A percentile compares a stretch with the other conserved stretches of the same genome.
Conservation (phyloP, 2,329 filamentous ascomycete genomes). For the Aspergillus candidus region DNA sequence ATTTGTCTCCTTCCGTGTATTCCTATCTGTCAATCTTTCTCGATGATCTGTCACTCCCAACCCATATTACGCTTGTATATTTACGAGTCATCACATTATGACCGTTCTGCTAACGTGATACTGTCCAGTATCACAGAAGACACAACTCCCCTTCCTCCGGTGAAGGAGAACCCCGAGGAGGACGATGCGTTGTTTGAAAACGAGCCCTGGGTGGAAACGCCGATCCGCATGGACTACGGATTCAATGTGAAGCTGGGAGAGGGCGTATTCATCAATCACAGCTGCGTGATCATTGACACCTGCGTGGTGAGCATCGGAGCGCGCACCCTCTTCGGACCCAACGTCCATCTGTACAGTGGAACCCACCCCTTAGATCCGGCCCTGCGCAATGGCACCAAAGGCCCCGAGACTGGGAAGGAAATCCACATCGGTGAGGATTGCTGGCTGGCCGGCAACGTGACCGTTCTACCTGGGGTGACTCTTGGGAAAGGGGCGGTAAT, state of each 20-base stretch:
- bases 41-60: neutral
- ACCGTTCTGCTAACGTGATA: constrained; percentile 2
- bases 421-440: constrained; percentile 75
- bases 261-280: constrained; percentile 69
- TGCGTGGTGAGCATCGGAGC: constrained; percentile 67
- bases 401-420: constrained; percentile 67
- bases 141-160: constrained; percentile 57
- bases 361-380: constrained; percentile 72
- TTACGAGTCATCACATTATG: too few species aligned
- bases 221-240: constrained; percentile 71
- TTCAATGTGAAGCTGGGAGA: constrained; percentile 65
- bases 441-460: constrained; percentile 68
- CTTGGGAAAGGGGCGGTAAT: constrained; percentile 69
- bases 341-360: constrained; percentile 68
- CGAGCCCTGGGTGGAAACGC: constrained; percentile 63
- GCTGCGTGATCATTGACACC: constrained; percentile 71
- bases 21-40: neutral
- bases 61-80: neutral
- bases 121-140: constrained; percentile 56
- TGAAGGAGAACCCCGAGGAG: constrained; percentile 50
- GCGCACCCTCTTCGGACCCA: constrained; percentile 71
- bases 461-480: constrained; percentile 68
- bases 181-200: constrained; percentile 61
- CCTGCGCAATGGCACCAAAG: constrained; percentile 65
- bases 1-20: neutral